Percentiles rank a stretch among this genome's conserved stretches.
phyloP scores from a whole-genome alignment of 1,284 basidiomycete genomes.

The Nidula niveotomentosa region DNA sequence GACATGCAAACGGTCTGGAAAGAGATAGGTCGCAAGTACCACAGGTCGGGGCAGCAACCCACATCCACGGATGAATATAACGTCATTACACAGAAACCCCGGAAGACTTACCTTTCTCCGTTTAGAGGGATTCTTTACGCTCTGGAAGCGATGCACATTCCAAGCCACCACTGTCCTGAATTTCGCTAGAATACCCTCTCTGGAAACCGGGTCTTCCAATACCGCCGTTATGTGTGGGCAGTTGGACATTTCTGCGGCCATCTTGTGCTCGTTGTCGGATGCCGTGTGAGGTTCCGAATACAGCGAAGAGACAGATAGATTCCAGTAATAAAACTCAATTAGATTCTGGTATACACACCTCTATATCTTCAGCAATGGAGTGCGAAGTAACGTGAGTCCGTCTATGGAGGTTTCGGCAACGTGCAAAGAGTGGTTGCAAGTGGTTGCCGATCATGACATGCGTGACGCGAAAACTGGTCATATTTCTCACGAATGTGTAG shows the following conservation, averaged over 20 bases:
- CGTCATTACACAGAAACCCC: background rate
- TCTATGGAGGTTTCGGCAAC: too few relatives aligned
- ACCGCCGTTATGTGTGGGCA: conserved; percentile 38
- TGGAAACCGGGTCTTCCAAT: conserved; percentile 20
- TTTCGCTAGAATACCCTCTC: conserved; percentile 26
- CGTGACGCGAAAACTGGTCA: too few relatives aligned
- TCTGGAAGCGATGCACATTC: conserved; percentile 36
- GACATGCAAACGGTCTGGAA: conserved; percentile 75
- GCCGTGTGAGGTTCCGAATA: too few relatives aligned
- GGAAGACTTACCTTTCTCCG: conserved; percentile 37
- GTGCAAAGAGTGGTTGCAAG: too few relatives aligned
- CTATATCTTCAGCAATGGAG: too few relatives aligned
- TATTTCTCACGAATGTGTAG: too few relatives aligned
- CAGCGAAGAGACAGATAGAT: too few relatives aligned
- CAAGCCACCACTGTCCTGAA: conserved; percentile 41
- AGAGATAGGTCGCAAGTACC: conserved; percentile 59
- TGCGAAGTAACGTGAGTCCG: too few relatives aligned
- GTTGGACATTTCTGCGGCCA: too few relatives aligned
- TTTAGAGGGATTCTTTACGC: conserved; percentile 32
- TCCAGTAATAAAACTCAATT: too few relatives aligned
- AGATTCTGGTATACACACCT: too few relatives aligned
- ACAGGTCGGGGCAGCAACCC: conserved; percentile 59
- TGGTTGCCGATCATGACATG: too few relatives aligned
- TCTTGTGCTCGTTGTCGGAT: background rate
- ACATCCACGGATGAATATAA: conserved; percentile 1